Base-by-base conservation (phyloP, 2,329 filamentous ascomycete genomes). In the Talaromyces marneffei region DNA sequence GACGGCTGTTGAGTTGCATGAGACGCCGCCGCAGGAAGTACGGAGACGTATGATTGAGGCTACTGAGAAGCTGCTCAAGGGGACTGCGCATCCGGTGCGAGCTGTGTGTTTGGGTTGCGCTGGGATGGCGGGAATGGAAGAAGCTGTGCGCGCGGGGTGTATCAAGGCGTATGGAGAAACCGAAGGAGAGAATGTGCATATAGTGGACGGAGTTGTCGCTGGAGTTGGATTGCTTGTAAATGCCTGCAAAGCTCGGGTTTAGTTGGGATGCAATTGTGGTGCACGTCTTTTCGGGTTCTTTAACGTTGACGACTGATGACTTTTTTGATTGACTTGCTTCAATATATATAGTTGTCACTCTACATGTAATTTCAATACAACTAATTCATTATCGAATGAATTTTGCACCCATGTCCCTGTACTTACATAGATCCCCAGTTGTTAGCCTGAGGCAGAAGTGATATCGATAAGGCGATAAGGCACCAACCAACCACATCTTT, bases 21-120 rank as follows among this genome's bases (percentile, higher is more conserved):
- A 83, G 66, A 83, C 84, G 0, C 80, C 86, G 0, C 81, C 82
- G 0, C 84, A 85, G 8, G 80, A 89, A 63, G 85, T 97, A 39
- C 78, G 80, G 39, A 72, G 72, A 62, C 86, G 85, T 68, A 85
- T 97, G 71, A 86, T 82, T 66, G 81, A 85, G 16, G 91, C 92
- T 0, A 89, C 90, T 0, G 84, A 82, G 71, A 78, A 82, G 56
- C 76, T 96, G 27, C 75, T 96, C 29, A 72, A 71, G 7, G 79
- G 79, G 12, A 76, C 70, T 8, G 61, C 66, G 6, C 61, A 81
- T 0, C 77, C 80, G 3, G 83, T 92, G 0, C 79, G 80, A 4
- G 89, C 87, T 25, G 84, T 97, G 7, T 89, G 91, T 69, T 83
- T 97, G 79, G 92, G 92, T 0, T 97, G 92, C 72, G 92, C 90